These are phyloP conservation scores for Phytophthora agathidicida DNA, from an alignment of 352 stramenopile genomes.

Conservation along the genomic window DNA sequence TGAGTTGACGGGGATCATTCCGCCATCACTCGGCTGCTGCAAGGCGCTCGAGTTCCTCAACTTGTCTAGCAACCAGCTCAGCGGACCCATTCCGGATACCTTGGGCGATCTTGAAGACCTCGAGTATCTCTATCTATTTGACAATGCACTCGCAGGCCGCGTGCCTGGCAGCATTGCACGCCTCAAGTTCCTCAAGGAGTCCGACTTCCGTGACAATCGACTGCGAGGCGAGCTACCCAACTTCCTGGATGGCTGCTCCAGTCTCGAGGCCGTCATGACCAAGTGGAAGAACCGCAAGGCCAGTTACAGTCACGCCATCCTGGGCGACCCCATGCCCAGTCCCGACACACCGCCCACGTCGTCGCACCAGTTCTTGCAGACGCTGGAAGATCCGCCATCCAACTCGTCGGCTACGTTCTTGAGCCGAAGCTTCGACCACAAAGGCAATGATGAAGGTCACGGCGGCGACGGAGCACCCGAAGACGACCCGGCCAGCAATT, in stretches of 20 bases:
- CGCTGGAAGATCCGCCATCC: conserved; percentile 52
- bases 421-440: conserved; percentile 64
- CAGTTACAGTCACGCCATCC: conserved; percentile 72
- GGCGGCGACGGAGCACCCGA: conserved; percentile 51
- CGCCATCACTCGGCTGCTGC: conserved; percentile 69
- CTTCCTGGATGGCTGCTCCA: conserved; percentile 82
- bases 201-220: conserved; percentile 81
- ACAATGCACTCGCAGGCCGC: conserved; percentile 76
- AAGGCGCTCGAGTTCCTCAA: conserved; percentile 88
- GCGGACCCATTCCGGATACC: conserved; percentile 66
- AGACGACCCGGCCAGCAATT: conserved; percentile 56
- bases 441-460: conserved; percentile 22
- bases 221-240: conserved; percentile 79
- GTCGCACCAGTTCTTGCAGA: conserved; percentile 61
- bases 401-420: conserved; percentile 70
- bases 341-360: conserved; percentile 38
- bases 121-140: conserved; percentile 88
- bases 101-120: conserved; percentile 80
- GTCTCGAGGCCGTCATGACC: conserved; percentile 76
- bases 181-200: conserved; percentile 83
- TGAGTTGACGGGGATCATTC: conserved; percentile 70
- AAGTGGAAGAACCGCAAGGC: conserved; percentile 88
- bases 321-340: conserved; percentile 68
- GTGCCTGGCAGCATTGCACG: conserved; percentile 70
- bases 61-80: conserved; percentile 82